Conservation (phyloP, 805 yeast genomes). For the Martiniozyma abietophila region DNA sequence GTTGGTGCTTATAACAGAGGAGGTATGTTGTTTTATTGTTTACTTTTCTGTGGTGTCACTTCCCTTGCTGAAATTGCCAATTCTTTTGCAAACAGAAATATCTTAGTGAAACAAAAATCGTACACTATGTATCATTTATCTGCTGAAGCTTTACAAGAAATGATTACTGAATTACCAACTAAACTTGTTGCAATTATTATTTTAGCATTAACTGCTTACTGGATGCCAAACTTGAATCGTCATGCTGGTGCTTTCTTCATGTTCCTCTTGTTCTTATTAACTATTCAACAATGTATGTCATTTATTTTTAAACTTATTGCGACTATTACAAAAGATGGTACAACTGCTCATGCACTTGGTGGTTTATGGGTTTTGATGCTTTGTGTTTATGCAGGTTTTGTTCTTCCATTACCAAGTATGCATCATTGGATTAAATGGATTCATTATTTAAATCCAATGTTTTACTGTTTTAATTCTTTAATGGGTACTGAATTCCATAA, state of each 20-base stretch:
- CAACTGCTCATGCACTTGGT: conserved; percentile 47
- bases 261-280: conserved; percentile 32
- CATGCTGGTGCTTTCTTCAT: conserved; percentile 50
- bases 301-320: conserved; percentile 46
- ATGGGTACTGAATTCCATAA: conserved; percentile 50
- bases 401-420: conserved; percentile 31
- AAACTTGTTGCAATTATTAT: conserved; percentile 43
- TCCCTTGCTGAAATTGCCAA: conserved; percentile 56
- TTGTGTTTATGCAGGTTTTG: conserved; percentile 49
- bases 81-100: conserved; percentile 50
- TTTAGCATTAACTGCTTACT: conserved; percentile 37
- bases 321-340: conserved; percentile 41
- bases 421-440: conserved; percentile 56
- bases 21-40: conserved; percentile 52
- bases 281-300: conserved; percentile 42
- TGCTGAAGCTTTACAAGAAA: conserved; percentile 54
- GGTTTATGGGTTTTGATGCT: conserved; percentile 46
- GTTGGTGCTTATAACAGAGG: conserved; percentile 52
- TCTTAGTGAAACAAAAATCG: conserved; percentile 53
- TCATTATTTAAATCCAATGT: conserved; percentile 38
- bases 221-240: conserved; percentile 43
- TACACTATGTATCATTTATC: conserved; percentile 56
- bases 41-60: conserved; percentile 51
- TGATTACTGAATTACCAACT: conserved; percentile 51
- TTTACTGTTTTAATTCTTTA: conserved; percentile 41